Percentiles rank a stretch among this genome's conserved stretches.
Evolutionary conservation across 2,329 filamentous ascomycete species (phyloP).

Genomic region (Pseudogymnoascus sp.): DNA sequence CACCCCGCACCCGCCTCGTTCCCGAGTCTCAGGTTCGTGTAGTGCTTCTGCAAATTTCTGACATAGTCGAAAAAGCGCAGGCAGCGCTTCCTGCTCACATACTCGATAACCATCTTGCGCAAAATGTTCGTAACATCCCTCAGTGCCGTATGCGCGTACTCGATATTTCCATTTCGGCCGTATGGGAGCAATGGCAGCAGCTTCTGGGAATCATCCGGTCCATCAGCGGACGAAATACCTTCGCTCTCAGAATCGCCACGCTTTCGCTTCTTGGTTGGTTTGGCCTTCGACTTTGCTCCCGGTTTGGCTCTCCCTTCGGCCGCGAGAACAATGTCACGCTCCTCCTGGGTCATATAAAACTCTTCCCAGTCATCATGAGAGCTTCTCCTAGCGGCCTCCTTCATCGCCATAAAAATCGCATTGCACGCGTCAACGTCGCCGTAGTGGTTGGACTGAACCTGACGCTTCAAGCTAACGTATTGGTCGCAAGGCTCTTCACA

Average conservation of each 20-base stretch:
- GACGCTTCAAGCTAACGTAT: slow-evolving; percentile 23
- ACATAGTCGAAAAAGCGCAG: slow-evolving; percentile 28
- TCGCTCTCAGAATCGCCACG: slow-evolving; percentile 10
- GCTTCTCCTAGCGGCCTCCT: slow-evolving; percentile 15
- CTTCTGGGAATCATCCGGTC: slow-evolving; percentile 10
- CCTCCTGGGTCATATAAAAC: slow-evolving; percentile 19
- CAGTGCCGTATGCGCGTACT: slow-evolving; percentile 13
- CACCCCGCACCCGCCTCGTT: background rate
- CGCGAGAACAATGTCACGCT: slow-evolving; percentile 1
- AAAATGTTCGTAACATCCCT: slow-evolving; percentile 21
- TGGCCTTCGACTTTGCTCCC: slow-evolving; percentile 1
- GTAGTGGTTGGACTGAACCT: background rate
- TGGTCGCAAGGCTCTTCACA: slow-evolving; percentile 19
- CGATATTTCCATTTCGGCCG: slow-evolving; percentile 13
- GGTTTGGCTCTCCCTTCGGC: background rate
- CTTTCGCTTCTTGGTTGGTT: slow-evolving; percentile 7
- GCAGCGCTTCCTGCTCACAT: slow-evolving; percentile 27
- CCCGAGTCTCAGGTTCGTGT: background rate
- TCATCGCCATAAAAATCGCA: background rate
- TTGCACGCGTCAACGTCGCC: slow-evolving; percentile 9
- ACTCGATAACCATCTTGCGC: slow-evolving; percentile 24
- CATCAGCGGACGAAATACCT: slow-evolving; percentile 6
- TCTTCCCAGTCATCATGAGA: slow-evolving; percentile 24
- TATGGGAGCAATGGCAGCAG: slow-evolving; percentile 12
- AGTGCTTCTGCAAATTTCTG: slow-evolving; percentile 23